Conservation (phyloP, 306 rosid species). For the Dalbergia cultrata region DNA sequence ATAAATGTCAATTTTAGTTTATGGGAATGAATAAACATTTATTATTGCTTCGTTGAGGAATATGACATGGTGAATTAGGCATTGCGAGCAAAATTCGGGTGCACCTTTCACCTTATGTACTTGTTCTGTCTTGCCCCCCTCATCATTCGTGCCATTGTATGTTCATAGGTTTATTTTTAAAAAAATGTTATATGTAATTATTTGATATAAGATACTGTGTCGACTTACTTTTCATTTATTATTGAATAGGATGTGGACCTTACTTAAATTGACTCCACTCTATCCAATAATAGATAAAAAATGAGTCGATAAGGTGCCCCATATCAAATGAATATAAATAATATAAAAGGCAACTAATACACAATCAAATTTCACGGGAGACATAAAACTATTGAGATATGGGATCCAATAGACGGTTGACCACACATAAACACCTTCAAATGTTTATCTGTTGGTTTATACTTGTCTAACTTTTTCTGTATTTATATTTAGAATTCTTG, state of each 20-base stretch:
- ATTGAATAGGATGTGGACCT: too few species aligned
- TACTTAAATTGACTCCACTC: too few species aligned
- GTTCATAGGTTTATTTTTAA: background rate
- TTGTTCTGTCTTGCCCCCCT: slow-evolving; percentile 36
- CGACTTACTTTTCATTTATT: too few species aligned
- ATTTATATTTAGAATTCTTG: background rate
- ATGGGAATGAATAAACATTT: background rate
- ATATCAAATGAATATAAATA: too few species aligned
- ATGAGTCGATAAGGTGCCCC: too few species aligned
- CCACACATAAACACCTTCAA: background rate
- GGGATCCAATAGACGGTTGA: background rate
- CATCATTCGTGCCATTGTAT: slow-evolving; percentile 38
- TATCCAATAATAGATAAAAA: too few species aligned
- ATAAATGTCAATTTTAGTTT: background rate
- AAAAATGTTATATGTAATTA: too few species aligned
- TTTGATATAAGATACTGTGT: too few species aligned
- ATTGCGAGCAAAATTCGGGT: slow-evolving; percentile 40
- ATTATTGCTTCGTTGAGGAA: background rate
- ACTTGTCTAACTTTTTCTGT: background rate
- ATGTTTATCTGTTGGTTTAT: background rate
- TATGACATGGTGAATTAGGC: slow-evolving; percentile 28
- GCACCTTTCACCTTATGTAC: slow-evolving; percentile 42
- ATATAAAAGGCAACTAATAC: background rate
- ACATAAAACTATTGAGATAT: background rate
- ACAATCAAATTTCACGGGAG: background rate